Evolutionary conservation across 1,284 basidiomycete species (phyloP), one percentile per base, ranked within the genome.

Genomic region (Meira nashicola): DNA sequence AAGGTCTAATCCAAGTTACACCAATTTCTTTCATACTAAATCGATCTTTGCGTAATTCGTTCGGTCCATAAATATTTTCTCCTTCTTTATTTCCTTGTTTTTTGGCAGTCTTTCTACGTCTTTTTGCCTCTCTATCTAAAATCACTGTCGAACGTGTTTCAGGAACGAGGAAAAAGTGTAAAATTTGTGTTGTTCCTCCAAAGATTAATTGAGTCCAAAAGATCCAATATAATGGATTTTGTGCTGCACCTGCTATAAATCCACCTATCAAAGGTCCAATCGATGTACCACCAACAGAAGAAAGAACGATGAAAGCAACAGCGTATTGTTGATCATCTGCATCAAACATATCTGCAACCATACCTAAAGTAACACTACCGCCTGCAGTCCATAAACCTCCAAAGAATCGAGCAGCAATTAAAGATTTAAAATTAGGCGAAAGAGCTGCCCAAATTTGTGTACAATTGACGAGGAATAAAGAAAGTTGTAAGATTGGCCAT

Each of bases 141-240:
- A 81, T 55, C 40, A 80, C 69, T 0, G 79, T 77, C 3, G 76
- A 60, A 33, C 80, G 74, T 1, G 80, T 79, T 60, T 81, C 80
- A 41, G 80, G 80, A 3, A 81, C 80, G 25, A 79, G 37, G 59
- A 80, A 55, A 59, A 80, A 71, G 64, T 81, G 80, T 7, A 78
- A 55, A 21, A 78, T 39, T 63, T 81, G 80, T 2, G 79, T 77
- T 25, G 63, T 68, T 19, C 67, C 77, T 14, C 80, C 80, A 49
- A 80, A 78, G 61, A 80, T 79, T 43, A 81, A 70, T 66, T 81
- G 80, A 4, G 73, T 55, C 80, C 80, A 80, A 64, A 79, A 79
- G 57, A 77, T 75, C 78, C 79, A 80, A 15, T 55, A 39, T 38
- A 58, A 50, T 0, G 38, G 39, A 37, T 66, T 54, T 39, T 65